These are phyloP conservation scores for Paramecium pentaurelia DNA, from an alignment of 73 alveolate species.

Conservation along the genomic window DNA sequence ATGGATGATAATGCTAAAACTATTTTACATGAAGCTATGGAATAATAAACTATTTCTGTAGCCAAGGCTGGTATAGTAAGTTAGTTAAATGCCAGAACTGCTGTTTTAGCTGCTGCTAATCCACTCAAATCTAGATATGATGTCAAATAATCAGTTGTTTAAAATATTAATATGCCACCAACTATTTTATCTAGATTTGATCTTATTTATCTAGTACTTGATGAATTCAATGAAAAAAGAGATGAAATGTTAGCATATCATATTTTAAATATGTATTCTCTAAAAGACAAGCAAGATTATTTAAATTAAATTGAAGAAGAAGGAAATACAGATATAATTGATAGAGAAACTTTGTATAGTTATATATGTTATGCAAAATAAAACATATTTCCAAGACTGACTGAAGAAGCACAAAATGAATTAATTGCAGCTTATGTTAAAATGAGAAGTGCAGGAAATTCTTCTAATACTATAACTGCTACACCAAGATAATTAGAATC, in stretches of 20 bases:
- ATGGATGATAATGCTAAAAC: conserved; percentile 97
- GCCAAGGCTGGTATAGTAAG: conserved; percentile 99
- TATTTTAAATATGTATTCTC: conserved; percentile 83
- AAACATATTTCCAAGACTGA: conserved; percentile 75
- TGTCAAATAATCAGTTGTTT: conserved; percentile 95
- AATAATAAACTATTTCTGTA: conserved; percentile 91
- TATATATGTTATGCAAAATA: conserved; percentile 85
- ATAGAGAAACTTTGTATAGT: conserved; percentile 75
- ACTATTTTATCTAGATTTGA: conserved; percentile 97
- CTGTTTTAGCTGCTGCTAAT: conserved; percentile 99
- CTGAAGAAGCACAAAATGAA: conserved; percentile 76
- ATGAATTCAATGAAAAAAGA: conserved; percentile 84
- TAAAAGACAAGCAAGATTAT: conserved; percentile 34
- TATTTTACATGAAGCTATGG: conserved; percentile 77
- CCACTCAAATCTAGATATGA: conserved; percentile 86
- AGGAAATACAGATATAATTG: conserved; percentile 57
- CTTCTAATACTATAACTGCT: conserved; percentile 95
- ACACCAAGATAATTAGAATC: conserved; percentile 98
- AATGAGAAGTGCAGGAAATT: conserved; percentile 85
- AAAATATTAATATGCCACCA: conserved; percentile 96
- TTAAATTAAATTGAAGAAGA: conserved; percentile 53
- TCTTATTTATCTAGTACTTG: conserved; percentile 96
- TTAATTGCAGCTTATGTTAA: conserved; percentile 79
- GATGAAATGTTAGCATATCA: conserved; percentile 96
- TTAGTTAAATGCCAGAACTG: conserved; percentile 98